These are phyloP conservation scores for Penicillium ochrochloron DNA, from an alignment of 495 filamentous ascomycete species.

Conservation along the genomic window DNA sequence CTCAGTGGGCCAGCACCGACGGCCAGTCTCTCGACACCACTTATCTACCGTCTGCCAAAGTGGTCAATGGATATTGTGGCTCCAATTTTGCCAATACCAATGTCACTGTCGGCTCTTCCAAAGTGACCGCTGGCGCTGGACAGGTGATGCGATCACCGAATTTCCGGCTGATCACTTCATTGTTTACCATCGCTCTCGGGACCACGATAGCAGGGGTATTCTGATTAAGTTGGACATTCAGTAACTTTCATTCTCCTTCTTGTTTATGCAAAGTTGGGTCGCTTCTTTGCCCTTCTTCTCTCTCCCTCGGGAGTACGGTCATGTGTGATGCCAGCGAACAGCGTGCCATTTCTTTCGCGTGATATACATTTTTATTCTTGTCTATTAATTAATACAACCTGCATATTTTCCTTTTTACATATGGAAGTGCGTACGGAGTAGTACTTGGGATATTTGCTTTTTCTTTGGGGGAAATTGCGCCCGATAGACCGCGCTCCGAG, in stretches of 20 bases:
- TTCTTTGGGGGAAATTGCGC: neutral
- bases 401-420: conserved; percentile 3
- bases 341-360: conserved; percentile 20
- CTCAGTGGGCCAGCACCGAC: conserved; percentile 61
- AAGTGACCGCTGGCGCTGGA: conserved; percentile 22
- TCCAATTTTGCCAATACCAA: conserved; percentile 63
- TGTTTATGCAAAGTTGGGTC: conserved; percentile 7
- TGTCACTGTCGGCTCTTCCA: conserved; percentile 48
- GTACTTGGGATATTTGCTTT: neutral
- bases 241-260: neutral
- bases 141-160: conserved; percentile 10
- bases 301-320: conserved; percentile 19
- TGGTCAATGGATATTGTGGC: conserved; percentile 70
- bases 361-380: conserved; percentile 10
- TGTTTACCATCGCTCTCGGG: conserved; percentile 15
- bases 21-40: conserved; percentile 59
- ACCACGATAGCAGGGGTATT: conserved; percentile 9
- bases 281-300: conserved; percentile 16
- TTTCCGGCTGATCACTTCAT: conserved; percentile 5
- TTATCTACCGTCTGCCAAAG: conserved; percentile 66
- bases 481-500: neutral
- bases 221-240: neutral
- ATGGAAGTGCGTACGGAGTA: neutral
- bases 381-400: conserved; percentile 15
- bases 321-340: conserved; percentile 34